Percentiles rank a stretch among this genome's conserved stretches.
These are phyloP conservation scores for Crucibulum laeve DNA, from an alignment of 768 basidiomycete species.

Conservation along the genomic window DNA sequence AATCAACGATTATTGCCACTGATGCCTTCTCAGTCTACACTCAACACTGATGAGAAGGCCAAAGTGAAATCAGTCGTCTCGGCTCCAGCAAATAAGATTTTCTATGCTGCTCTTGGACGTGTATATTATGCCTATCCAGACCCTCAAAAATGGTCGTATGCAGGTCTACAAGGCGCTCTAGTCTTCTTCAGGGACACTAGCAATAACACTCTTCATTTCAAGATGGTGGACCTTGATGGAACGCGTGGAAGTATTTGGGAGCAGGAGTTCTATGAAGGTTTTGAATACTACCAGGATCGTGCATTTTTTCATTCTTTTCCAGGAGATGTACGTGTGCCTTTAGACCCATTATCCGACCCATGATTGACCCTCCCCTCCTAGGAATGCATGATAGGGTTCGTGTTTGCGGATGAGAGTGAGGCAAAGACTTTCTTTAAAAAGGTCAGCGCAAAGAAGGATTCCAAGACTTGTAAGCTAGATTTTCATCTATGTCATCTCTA, in stretches of 20 bases:
- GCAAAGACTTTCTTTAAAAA: slow-evolving; percentile 86
- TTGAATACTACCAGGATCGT: slow-evolving; percentile 80
- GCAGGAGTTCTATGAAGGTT: slow-evolving; percentile 81
- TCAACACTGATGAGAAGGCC: slow-evolving; percentile 72
- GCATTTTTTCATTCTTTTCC: slow-evolving; percentile 91
- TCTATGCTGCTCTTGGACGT: slow-evolving; percentile 76
- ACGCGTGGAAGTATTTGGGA: slow-evolving; percentile 91
- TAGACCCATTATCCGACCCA: slow-evolving; percentile 3
- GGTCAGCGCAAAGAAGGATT: slow-evolving; percentile 61
- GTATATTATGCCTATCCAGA: slow-evolving; percentile 88
- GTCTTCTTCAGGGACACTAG: slow-evolving; percentile 62
- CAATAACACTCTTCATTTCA: slow-evolving; percentile 57
- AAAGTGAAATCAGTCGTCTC: slow-evolving; percentile 67
- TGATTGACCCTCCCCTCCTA: slow-evolving; percentile 23
- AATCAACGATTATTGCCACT: too few species aligned
- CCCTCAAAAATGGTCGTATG: slow-evolving; percentile 77
- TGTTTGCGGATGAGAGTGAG: slow-evolving; percentile 84
- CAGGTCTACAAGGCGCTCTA: slow-evolving; percentile 84
- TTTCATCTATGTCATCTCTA: neutral
- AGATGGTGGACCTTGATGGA: slow-evolving; percentile 80
- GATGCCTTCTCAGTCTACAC: slow-evolving; percentile 76
- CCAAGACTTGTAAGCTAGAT: slow-evolving; percentile 41
- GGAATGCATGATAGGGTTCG: slow-evolving; percentile 89
- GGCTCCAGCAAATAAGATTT: slow-evolving; percentile 62
- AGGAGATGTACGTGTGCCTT: slow-evolving; percentile 71